Conservation (phyloP, 2,329 filamentous ascomycete species). For the Camillea tinctor region DNA sequence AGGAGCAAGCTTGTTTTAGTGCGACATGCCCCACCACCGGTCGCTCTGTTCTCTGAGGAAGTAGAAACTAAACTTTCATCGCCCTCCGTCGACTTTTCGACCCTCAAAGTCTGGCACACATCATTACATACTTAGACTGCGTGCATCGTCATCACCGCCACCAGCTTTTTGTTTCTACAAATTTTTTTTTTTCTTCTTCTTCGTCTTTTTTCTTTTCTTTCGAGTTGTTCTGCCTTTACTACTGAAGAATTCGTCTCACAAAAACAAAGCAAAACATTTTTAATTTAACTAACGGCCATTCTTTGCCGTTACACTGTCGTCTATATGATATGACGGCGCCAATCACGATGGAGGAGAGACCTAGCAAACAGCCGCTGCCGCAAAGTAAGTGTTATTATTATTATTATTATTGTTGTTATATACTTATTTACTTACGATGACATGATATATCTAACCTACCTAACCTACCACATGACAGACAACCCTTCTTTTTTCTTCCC, state of each 20-base stretch:
- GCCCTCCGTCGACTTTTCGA: constrained; percentile 5
- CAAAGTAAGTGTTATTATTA: constrained; percentile 23
- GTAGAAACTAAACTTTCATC: not conserved
- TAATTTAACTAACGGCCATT: not conserved
- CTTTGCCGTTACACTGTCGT: not conserved
- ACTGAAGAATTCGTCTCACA: no score
- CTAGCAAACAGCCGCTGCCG: constrained; percentile 20
- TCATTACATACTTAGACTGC: constrained; percentile 6
- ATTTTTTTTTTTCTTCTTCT: not conserved
- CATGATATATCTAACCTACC: no score
- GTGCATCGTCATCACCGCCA: constrained; percentile 14
- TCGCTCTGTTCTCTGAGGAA: not conserved
- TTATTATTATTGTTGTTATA: no score
- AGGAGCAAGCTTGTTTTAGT: constrained; percentile 6
- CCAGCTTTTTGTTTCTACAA: constrained; percentile 1
- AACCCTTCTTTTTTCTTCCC: constrained; percentile 1
- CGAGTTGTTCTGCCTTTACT: no score
- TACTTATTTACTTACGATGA: not conserved
- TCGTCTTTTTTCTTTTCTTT: constrained; percentile 2
- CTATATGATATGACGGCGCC: constrained; percentile 20
- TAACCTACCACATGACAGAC: no score
- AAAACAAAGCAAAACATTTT: no score
- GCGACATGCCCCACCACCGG: constrained; percentile 18
- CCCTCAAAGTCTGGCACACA: constrained; percentile 18
- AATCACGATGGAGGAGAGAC: constrained; percentile 16